Evolutionary conservation across 768 basidiomycete species (phyloP).

Genomic region (Tulasnella sp.): DNA sequence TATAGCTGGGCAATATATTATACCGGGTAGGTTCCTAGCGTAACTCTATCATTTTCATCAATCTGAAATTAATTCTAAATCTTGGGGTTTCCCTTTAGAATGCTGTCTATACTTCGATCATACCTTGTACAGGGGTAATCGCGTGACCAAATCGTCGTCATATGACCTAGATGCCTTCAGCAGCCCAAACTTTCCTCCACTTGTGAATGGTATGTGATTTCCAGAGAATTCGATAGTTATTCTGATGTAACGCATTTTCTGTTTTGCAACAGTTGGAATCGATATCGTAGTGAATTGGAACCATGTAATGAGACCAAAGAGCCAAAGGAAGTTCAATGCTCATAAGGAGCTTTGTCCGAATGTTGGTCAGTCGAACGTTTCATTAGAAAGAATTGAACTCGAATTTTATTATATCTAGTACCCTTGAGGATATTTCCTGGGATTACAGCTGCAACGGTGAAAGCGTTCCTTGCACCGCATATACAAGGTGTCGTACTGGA

Average conservation of each 20-base stretch:
- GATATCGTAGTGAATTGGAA: conserved; percentile 85
- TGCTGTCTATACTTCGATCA: conserved; percentile 86
- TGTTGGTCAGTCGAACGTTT: conserved; percentile 43
- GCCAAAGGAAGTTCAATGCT: conserved; percentile 60
- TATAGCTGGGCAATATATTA: conserved; percentile 81
- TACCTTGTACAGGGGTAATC: conserved; percentile 71
- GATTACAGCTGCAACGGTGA: conserved; percentile 59
- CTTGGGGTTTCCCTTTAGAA: conserved; percentile 34
- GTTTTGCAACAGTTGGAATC: conserved; percentile 52
- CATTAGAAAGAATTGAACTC: neutral
- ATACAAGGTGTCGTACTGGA: conserved; percentile 75
- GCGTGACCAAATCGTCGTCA: conserved; percentile 70
- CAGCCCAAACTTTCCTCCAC: conserved; percentile 70
- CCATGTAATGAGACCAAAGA: conserved; percentile 71
- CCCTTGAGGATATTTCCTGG: conserved; percentile 80
- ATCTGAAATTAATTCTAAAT: conserved; percentile 1
- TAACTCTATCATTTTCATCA: conserved; percentile 8
- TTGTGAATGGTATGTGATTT: conserved; percentile 60
- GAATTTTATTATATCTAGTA: conserved; percentile 33
- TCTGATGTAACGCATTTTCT: too few relatives aligned
- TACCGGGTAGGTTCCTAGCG: conserved; percentile 52
- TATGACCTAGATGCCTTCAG: conserved; percentile 73
- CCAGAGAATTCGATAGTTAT: too few relatives aligned
- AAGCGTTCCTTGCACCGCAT: conserved; percentile 60
- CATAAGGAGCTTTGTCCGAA: conserved; percentile 73